Percentiles rank a stretch among this genome's conserved stretches.
phyloP scores from a whole-genome alignment of 225 moss, liverwort and hornwort genomes.

The Climacium dendroides region DNA sequence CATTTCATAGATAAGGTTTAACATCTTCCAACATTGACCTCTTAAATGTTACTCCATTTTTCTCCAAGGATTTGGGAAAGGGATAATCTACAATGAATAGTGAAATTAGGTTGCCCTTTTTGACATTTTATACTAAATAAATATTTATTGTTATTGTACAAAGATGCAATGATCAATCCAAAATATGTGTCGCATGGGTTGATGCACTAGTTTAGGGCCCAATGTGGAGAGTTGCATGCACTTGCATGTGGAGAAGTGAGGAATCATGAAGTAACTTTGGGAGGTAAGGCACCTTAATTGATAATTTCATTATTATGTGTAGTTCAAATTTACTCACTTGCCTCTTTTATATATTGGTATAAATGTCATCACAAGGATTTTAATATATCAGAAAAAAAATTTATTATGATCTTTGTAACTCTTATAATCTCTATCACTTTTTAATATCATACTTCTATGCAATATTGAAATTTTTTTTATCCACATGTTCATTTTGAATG shows the following conservation, averaged over 20 bases:
- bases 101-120: not conserved
- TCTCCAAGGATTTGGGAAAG: too few species aligned
- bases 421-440: too few species aligned
- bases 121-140: not conserved
- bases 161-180: too few species aligned
- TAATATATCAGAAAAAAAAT: not conserved
- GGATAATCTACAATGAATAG: not conserved
- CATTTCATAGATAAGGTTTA: too few species aligned
- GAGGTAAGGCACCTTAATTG: not conserved
- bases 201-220: not conserved
- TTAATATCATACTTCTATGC: not conserved
- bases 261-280: not conserved
- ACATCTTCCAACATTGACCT: too few species aligned
- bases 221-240: rapidly evolving
- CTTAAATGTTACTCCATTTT: not conserved
- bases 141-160: not conserved
- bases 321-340: not conserved
- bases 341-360: rapidly evolving
- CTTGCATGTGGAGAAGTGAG: rapidly evolving
- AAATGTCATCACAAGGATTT: not conserved
- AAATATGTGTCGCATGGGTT: too few species aligned
- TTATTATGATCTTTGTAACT: not conserved
- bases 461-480: not conserved
- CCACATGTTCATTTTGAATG: not conserved
- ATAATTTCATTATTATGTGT: not conserved